These are phyloP conservation scores for Rhizopogon vesiculosus DNA, from an alignment of 768 basidiomycete species.

Conservation along the genomic window DNA sequence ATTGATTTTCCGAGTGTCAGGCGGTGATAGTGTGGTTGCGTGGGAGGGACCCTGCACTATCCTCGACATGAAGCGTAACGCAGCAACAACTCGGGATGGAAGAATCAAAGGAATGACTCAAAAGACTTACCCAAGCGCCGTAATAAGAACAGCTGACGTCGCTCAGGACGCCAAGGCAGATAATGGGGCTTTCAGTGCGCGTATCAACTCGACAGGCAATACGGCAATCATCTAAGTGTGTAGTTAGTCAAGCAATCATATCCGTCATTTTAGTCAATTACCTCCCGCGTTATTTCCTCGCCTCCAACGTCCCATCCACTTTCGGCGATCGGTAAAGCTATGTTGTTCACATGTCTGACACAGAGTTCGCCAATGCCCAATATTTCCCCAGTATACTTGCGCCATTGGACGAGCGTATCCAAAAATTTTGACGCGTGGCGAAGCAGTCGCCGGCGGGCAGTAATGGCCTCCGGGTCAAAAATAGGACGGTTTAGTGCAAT, in stretches of 20 bases:
- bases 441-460: constrained; percentile 68
- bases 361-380: constrained; percentile 54
- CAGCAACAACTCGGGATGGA: constrained; percentile 15
- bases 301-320: constrained; percentile 89
- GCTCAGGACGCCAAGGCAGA: constrained; percentile 5
- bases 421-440: constrained; percentile 67
- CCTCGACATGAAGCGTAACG: constrained; percentile 23
- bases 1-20: constrained; percentile 35
- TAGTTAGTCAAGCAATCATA: neutral
- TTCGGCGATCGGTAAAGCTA: constrained; percentile 62
- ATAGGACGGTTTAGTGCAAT: constrained; percentile 35
- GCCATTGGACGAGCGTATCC: constrained; percentile 69
- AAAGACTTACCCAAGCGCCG: constrained; percentile 4
- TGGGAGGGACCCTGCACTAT: constrained; percentile 30
- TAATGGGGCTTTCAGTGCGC: constrained; percentile 13
- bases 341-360: constrained; percentile 50
- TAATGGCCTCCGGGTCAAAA: constrained; percentile 75
- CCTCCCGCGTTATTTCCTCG: constrained; percentile 56
- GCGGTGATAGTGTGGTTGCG: constrained; percentile 34
- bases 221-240: constrained; percentile 16
- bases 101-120: neutral
- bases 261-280: constrained; percentile 24
- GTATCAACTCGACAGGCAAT: constrained; percentile 22
- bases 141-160: constrained; percentile 7
- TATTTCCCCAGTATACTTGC: constrained; percentile 61